Base-by-base conservation (phyloP, 805 yeast species). In the Myxozyma udenii region DNA sequence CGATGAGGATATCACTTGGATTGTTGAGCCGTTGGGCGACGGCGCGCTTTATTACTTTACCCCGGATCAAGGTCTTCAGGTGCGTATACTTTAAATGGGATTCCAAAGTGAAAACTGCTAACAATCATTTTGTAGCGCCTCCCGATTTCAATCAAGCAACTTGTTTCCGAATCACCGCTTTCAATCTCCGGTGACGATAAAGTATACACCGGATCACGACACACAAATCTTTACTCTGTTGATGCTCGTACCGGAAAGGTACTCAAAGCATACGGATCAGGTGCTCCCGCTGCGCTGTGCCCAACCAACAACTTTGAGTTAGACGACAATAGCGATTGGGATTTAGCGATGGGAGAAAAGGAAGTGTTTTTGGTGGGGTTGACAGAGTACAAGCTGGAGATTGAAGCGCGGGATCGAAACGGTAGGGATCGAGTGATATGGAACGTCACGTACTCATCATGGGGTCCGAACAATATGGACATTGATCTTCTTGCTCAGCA, bases 381-480 rank as follows among this genome's bases (percentile, higher is more conserved):
- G 19, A 53, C 60, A 42, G 74, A 72, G 50, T 72, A 68, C 52
- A 60, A 62, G 11, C 63, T 72, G 14, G 68, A 69, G 36, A 91
- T 93, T n/a, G 84, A 88, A 64, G 83, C 93, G 2, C 80, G 77
- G 60, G 77, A 79, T 53, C 80, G 80, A 9, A 9, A 9, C 53
- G 70, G 83, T 0, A 80, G 77, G 60, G 77, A 79, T 53, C 80
- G 80, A 54, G 71, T 83, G 0, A 78, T 83, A 1, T 90, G 96
- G 93, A 86, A 88, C 62, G 86, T 93, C 16, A 82, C 90, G 0
- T 89, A 85, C 64, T 76, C 95, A 1, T 77, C 84, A 33, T 93
- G 97, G 96, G 95, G 93, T 7, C 95, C 95, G 41, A 91, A 91
- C 66, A 82, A 87, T 58, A 72, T 89, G 46, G 95, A 91, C 66